Evolutionary conservation across 2,329 filamentous ascomycete species (phyloP), one percentile per base, ranked within the genome.

Genomic region (Epichloe typhina): DNA sequence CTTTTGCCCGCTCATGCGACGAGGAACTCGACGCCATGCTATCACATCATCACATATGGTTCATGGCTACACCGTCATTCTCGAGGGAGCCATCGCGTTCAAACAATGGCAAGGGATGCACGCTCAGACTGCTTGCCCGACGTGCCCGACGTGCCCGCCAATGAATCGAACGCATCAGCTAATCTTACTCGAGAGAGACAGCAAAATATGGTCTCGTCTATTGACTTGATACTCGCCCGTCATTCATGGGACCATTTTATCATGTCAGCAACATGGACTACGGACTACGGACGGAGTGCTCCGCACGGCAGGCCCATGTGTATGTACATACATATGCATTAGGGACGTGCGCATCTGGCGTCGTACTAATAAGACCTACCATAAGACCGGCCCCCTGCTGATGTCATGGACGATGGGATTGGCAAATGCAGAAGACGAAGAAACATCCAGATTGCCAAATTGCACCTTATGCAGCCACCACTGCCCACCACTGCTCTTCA

Each of bases 381-480:
- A 31, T 21, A 17, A 37, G 38, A 42, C 21, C 26, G 46, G 23
- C 11, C 37, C 46, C 46, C 38, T 48, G 46, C 46, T 42, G 37
- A 33, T 35, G 17, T 48, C 47, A 15, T 26, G 21, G 33, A 39
- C 19, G 23, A 17, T 38, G 12, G 46, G 31, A 43, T 42, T 31
- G 19, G 31, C 13, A 5, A 42, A 47, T 23, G n/a, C 3, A 26
- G 21, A 48, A 17, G 21, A 45, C 21, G 13, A 38, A 23, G n/a
- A 36, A 11, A 15, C n/a, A 31, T 17, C 26, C 8, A 42, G 4
- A 17, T 23, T 8, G 37, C 43, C 21, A 52, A 49, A 49, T 52
- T 52, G 17, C 50, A 39, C 19, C 23, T 48, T 15, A 52, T 52
- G 50, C 50, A 38, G 13, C 39, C 45, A 47, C 6, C 13, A 33